Percentiles rank a stretch among this genome's conserved stretches.
Conservation (phyloP, 495 filamentous ascomycete species). For the Chaetomium tenue region DNA sequence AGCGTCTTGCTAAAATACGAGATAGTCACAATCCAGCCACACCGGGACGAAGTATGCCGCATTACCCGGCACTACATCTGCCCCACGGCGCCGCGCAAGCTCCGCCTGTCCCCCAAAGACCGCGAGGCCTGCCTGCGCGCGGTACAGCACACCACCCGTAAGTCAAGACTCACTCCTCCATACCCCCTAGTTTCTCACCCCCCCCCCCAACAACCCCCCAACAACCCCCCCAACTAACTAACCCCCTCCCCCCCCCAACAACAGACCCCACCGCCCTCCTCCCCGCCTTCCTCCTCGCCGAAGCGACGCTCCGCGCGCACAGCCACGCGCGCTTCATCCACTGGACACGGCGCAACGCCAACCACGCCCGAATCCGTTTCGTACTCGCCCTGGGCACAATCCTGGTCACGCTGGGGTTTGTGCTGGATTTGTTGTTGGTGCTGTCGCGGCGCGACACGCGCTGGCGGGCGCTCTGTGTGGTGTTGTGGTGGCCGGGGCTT, state of each 20-base stretch:
- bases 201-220: no score
- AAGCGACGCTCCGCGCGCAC: slow-evolving; percentile 44
- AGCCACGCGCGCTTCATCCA: slow-evolving; percentile 45
- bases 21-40: slow-evolving; percentile 68
- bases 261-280: slow-evolving; percentile 61
- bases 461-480: slow-evolving; percentile 54
- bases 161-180: not conserved
- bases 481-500: slow-evolving; percentile 61
- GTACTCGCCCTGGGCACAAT: slow-evolving; percentile 42
- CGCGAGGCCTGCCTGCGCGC: slow-evolving; percentile 59
- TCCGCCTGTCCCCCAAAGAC: slow-evolving; percentile 62
- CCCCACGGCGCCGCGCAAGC: slow-evolving; percentile 56
- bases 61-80: slow-evolving; percentile 64
- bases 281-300: slow-evolving; percentile 53
- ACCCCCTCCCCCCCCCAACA: not conserved
- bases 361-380: slow-evolving; percentile 57
- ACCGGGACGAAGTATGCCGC: slow-evolving; percentile 62
- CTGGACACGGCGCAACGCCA: slow-evolving; percentile 66
- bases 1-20: not conserved
- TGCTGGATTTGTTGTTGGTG: not conserved
- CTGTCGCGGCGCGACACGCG: slow-evolving; percentile 38
- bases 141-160: slow-evolving; percentile 61
- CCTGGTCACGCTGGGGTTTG: slow-evolving; percentile 49
- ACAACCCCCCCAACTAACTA: no score
- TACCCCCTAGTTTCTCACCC: no score